phyloP scores from a whole-genome alignment of 2,329 filamentous ascomycete genomes.

The Paecilomyces niveus region DNA sequence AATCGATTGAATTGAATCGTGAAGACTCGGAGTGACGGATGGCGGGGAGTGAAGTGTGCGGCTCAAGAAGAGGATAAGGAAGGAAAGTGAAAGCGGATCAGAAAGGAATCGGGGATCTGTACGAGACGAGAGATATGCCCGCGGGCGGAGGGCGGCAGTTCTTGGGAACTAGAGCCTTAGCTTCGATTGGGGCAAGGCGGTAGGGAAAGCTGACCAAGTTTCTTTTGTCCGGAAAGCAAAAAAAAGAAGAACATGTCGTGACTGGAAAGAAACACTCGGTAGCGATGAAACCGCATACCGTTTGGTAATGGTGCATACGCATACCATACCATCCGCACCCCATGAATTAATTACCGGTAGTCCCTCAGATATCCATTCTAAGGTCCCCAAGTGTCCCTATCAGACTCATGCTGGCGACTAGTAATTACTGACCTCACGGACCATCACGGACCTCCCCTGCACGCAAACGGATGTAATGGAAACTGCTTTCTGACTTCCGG shows the following conservation, averaged over 20 bases:
- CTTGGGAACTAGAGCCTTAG: background rate
- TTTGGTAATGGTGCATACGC: background rate
- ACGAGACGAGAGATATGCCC: background rate
- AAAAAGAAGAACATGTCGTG: background rate
- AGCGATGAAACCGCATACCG: background rate
- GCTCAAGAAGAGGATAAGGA: background rate
- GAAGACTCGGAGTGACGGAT: background rate
- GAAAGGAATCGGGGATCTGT: background rate
- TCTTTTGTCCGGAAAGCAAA: background rate
- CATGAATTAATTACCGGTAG: background rate
- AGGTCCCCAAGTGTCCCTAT: background rate
- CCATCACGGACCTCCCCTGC: background rate
- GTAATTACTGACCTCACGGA: background rate
- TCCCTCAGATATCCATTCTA: background rate
- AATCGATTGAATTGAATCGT: background rate
- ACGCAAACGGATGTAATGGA: background rate
- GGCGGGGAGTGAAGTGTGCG: background rate
- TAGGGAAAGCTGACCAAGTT: background rate
- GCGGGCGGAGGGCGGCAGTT: background rate
- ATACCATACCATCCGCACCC: background rate
- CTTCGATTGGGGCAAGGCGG: background rate
- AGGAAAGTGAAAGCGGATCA: background rate
- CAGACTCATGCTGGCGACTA: background rate
- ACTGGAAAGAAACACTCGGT: background rate
- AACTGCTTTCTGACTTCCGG: background rate